Evolutionary conservation across 768 basidiomycete genomes (phyloP).

Genomic region (Podaxis carcinomalis): DNA sequence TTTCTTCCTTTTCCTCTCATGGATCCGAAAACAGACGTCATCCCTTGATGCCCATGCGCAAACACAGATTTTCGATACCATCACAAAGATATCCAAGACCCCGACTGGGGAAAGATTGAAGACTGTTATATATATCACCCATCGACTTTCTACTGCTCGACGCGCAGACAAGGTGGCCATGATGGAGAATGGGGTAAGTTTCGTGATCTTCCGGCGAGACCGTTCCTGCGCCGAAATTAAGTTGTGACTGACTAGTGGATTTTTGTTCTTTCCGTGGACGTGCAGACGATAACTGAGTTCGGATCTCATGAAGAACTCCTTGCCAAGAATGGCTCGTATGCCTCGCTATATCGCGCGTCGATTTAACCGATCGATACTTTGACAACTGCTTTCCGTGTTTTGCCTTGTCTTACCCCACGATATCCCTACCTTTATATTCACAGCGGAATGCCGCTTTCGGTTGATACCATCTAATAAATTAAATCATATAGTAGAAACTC

Average conservation of each 20-base stretch:
- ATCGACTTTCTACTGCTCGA: constrained; percentile 75
- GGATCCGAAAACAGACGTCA: constrained; percentile 51
- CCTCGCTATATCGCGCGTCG: constrained; percentile 66
- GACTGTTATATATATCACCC: constrained; percentile 81
- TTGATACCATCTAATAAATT: constrained; percentile 3
- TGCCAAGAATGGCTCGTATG: constrained; percentile 55
- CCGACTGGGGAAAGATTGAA: constrained; percentile 56
- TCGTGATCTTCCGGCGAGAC: background rate
- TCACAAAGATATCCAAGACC: constrained; percentile 58
- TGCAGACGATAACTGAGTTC: constrained; percentile 70
- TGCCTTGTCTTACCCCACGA: background rate
- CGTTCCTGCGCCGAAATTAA: background rate
- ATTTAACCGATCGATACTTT: constrained; percentile 30
- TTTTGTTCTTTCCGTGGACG: background rate
- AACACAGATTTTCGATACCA: constrained; percentile 73
- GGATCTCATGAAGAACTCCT: constrained; percentile 70
- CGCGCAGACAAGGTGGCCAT: constrained; percentile 84
- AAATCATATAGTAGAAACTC: constrained; percentile 10
- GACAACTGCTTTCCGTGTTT: background rate
- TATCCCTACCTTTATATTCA: background rate
- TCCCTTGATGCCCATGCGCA: constrained; percentile 79
- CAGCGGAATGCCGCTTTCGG: background rate
- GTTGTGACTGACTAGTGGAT: background rate
- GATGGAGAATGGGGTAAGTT: constrained; percentile 70
- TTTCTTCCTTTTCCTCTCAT: constrained; percentile 2